Conservation (phyloP, 2,329 filamentous ascomycete genomes). For the Sporothrix euskadiensis region DNA sequence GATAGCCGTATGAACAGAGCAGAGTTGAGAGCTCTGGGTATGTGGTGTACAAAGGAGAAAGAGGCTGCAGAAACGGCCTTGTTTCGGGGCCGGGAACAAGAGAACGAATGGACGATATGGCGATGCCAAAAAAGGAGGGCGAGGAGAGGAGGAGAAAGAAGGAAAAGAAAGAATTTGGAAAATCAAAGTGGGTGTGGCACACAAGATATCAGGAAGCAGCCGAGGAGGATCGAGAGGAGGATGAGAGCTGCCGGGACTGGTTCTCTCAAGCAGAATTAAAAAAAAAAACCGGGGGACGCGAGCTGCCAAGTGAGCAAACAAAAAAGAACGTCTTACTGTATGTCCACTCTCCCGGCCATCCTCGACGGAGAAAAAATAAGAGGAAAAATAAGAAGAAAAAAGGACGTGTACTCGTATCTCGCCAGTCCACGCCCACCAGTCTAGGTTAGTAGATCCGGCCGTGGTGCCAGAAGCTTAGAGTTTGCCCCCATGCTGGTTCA, state of each 20-base stretch:
- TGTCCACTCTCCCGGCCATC: neutral
- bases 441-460: neutral
- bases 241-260: constrained; percentile 3
- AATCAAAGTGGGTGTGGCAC: constrained; percentile 16
- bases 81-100: constrained; percentile 25
- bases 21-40: constrained; percentile 30
- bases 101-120: constrained; percentile 23
- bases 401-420: constrained; percentile 14
- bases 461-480: constrained; percentile 22
- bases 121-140: constrained; percentile 6
- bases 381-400: neutral
- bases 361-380: neutral
- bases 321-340: neutral
- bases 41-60: constrained; percentile 20
- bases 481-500: constrained; percentile 18
- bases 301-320: constrained; percentile 14
- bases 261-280: neutral
- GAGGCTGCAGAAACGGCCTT: constrained; percentile 25
- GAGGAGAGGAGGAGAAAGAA: constrained; percentile 25
- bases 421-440: neutral
- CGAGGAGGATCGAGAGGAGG: constrained; percentile 6
- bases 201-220: constrained; percentile 27
- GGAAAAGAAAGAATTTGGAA: constrained; percentile 23
- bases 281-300: constrained; percentile 12
- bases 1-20: constrained; percentile 21